Base-by-base conservation (phyloP, 1,284 basidiomycete species). In the Trametes hirsuta region DNA sequence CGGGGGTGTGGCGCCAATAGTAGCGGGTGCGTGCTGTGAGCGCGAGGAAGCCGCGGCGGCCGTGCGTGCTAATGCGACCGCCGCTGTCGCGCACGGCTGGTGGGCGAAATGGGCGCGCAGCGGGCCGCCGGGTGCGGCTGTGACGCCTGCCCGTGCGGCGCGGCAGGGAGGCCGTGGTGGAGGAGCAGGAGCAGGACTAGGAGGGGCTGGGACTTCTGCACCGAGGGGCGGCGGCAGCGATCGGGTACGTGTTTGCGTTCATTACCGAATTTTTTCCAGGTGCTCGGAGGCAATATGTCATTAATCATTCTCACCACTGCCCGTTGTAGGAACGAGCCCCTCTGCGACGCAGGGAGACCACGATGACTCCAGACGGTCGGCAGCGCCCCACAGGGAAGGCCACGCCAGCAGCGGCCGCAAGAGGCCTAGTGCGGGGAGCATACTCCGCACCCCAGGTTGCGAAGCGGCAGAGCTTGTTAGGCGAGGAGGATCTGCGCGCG, bases 71-170 rank as follows among this genome's bases (percentile, higher is more conserved):
- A 59, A 72, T 39, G 75, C 79, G 48, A 48, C 21, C 25, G 49
- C 44, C n/a, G 75, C 74, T 25, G 84, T 88, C 39, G 81, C 82
- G 47, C 76, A 76, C 46, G 86, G 86, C 15, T 90, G 87, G 87
- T 80, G 82, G 76, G 75, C 81, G 24, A 79, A 76, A 62, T 90
- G 83, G 82, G 78, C 74, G 35, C 69, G 75, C 53, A 63, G 58
- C 40, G 67, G 5, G 58, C 18, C 34, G 51, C 49, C 39, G 39
- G 39, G 49, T 14, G 24, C 8, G 30, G 30, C 30, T 30, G 30
- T 30, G 8, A 30, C 30, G 30, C 39, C 39, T 40, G 39, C 37
- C 47, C 51, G 40, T 21, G 46, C 47, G 34, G 42, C 49, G 24
- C 25, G 21, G 37, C 35, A 42, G 25, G 48, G 48, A 40, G 30